Conservation (phyloP, 176 grass and related monocot genomes). For the Zoysia japonica region DNA sequence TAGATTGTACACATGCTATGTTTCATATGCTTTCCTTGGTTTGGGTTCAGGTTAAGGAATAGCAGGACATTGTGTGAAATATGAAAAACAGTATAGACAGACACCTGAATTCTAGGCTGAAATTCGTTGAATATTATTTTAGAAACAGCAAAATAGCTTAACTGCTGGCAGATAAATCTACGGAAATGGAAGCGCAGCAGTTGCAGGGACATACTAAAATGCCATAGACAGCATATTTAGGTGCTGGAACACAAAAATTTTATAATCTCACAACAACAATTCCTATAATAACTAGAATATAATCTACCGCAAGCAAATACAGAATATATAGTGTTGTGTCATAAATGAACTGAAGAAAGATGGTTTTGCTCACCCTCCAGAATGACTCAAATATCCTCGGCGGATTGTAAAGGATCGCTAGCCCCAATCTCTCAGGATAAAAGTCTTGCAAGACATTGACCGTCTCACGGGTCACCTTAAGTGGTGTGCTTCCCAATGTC, state of each 20-base stretch:
- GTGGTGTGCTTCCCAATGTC: conserved; percentile 62
- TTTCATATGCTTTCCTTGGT: not conserved
- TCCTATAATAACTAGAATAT: not conserved
- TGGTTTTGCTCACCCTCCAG: conserved; percentile 53
- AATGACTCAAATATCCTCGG: conserved; percentile 86
- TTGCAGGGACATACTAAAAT: too few relatives aligned
- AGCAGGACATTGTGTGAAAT: not conserved
- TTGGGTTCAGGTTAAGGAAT: not conserved
- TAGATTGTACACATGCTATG: not conserved
- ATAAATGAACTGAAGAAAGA: conserved; percentile 30
- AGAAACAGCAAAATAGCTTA: not conserved
- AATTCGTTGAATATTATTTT: not conserved
- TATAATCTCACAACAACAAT: not conserved
- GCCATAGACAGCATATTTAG: not conserved
- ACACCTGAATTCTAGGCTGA: not conserved
- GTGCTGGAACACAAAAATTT: too few relatives aligned
- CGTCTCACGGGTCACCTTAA: conserved; percentile 70
- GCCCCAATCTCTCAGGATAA: conserved; percentile 77
- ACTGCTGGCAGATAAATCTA: conserved; percentile 2
- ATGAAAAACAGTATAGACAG: not conserved
- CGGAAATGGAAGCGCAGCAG: not conserved
- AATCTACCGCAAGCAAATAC: not conserved
- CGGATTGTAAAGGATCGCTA: conserved; percentile 81
- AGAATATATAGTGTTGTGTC: not conserved
- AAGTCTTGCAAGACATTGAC: conserved; percentile 71